Evolutionary conservation across 345 rosid species (phyloP).

Genomic region (Eucalyptus cladocalyx): DNA sequence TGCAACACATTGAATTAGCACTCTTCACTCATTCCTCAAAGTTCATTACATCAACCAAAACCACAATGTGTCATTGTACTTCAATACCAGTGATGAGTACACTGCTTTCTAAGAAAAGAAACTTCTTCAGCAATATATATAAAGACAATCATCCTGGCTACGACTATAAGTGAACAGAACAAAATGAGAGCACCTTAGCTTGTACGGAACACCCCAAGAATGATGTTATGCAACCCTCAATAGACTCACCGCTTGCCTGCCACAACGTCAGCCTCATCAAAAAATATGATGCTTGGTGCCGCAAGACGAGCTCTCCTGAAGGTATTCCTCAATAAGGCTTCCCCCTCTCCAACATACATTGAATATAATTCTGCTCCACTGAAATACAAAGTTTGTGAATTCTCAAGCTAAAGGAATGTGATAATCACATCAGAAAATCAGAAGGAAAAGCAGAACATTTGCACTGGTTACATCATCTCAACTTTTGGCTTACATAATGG

Average conservation of each 20-base stretch:
- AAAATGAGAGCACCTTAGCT: not conserved
- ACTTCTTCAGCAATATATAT: not conserved
- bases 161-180: not conserved
- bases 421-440: not conserved
- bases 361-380: conserved; percentile 94
- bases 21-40: not conserved
- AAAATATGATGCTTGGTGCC: conserved; percentile 89
- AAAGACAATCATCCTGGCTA: not conserved
- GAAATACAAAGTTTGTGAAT: not conserved
- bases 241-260: conserved; percentile 62
- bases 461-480: not conserved
- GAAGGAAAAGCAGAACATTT: not conserved
- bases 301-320: conserved; percentile 89
- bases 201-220: not conserved
- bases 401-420: not conserved
- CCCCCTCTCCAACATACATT: conserved; percentile 99
- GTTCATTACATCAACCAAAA: not conserved
- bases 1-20: not conserved
- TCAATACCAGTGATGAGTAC: not conserved
- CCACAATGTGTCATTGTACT: not conserved
- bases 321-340: conserved; percentile 76
- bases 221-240: not conserved
- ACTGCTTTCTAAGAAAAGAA: not conserved
- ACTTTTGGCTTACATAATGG: not conserved
- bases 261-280: conserved; percentile 91